Conservation (phyloP, 1,139 yeast species). For the Torulaspora globosa region DNA sequence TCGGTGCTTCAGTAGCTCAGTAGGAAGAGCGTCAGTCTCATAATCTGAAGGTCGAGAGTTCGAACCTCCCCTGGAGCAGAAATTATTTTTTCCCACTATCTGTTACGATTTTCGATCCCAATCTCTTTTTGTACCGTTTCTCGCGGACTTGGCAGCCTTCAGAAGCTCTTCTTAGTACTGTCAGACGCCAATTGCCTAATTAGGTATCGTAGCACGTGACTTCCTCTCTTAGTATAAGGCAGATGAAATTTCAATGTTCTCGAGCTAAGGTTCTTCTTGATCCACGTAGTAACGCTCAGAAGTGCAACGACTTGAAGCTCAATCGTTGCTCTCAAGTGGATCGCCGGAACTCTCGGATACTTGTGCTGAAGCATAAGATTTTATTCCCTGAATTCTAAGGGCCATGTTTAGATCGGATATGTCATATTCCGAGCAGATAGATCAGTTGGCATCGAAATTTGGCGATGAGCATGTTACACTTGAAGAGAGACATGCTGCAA, state of each 20-base stretch:
- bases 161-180: too few species aligned
- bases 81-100: conserved; percentile 26
- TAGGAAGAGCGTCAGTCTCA: conserved; percentile 50
- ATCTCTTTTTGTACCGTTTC: too few species aligned
- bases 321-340: neutral
- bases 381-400: neutral
- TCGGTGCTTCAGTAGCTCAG: conserved; percentile 43
- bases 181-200: conserved; percentile 16
- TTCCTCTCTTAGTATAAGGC: conserved; percentile 15
- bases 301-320: neutral
- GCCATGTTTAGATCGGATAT: conserved; percentile 27
- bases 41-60: conserved; percentile 49
- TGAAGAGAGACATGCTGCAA: conserved; percentile 31
- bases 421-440: conserved; percentile 45
- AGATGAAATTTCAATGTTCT: conserved; percentile 10
- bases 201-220: conserved; percentile 28
- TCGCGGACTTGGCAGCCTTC: too few species aligned
- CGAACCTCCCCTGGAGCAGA: conserved; percentile 56
- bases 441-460: conserved; percentile 37
- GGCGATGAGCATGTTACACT: conserved; percentile 23
- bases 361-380: conserved; percentile 1
- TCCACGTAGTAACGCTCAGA: neutral
- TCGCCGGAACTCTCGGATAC: neutral
- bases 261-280: conserved; percentile 1
- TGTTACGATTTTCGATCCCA: too few species aligned